Evolutionary conservation across 441 rosid species (phyloP).

Genomic region (Macaranga tanarius): DNA sequence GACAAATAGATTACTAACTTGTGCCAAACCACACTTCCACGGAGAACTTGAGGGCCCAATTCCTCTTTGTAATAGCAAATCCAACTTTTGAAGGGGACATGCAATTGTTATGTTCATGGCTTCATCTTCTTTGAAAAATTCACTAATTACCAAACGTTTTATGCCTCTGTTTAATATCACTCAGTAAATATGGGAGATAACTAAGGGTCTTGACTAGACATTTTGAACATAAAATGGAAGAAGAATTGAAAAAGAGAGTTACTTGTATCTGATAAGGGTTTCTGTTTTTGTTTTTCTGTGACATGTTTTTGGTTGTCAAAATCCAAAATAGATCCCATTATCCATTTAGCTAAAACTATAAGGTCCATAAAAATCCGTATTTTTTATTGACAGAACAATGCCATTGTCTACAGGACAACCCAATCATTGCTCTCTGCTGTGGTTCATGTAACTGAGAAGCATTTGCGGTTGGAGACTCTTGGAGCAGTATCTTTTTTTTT

Average conservation of each 20-base stretch:
- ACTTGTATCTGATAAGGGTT: neutral
- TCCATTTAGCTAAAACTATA: neutral
- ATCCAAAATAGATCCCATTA: neutral
- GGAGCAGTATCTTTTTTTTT: conserved; percentile 83
- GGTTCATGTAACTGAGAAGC: conserved; percentile 88
- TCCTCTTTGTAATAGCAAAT: neutral
- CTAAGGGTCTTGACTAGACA: neutral
- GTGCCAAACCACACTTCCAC: neutral
- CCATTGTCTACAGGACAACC: conserved; percentile 63
- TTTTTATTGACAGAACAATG: neutral
- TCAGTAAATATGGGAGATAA: neutral
- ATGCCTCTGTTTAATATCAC: neutral
- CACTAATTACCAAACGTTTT: neutral
- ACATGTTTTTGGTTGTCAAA: neutral
- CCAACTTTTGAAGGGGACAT: conserved; percentile 9
- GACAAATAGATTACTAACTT: neutral
- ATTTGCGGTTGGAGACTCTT: conserved; percentile 84
- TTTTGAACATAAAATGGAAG: conserved; percentile 1
- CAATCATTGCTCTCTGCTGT: conserved; percentile 93
- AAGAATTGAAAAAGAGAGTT: neutral
- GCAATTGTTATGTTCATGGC: neutral
- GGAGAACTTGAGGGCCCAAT: neutral
- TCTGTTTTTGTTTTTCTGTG: no score
- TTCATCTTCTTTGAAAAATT: neutral
- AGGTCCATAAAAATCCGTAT: neutral